A percentile compares a stretch with the other conserved stretches of the same genome.
These are phyloP conservation scores for Halophytophthora polymorphica DNA, from an alignment of 352 stramenopile genomes.

Conservation along the genomic window DNA sequence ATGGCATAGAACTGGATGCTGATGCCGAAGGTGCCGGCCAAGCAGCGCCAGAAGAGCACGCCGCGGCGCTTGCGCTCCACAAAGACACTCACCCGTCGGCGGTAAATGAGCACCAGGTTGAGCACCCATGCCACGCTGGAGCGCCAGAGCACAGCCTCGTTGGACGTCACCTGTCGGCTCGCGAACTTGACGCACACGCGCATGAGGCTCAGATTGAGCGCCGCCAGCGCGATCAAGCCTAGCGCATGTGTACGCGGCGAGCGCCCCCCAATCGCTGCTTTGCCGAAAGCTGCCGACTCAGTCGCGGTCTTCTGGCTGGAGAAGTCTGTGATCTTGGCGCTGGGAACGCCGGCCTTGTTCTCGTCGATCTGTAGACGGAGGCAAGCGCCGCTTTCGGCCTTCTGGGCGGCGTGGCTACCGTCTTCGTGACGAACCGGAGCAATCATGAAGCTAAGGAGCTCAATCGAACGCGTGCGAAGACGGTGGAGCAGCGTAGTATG, in stretches of 20 bases:
- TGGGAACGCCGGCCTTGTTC: too few species aligned
- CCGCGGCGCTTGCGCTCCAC: constrained; percentile 20
- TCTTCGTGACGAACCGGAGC: too few species aligned
- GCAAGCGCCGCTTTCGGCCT: too few species aligned
- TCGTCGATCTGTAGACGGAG: too few species aligned
- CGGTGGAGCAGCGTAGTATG: too few species aligned
- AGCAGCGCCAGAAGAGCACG: constrained; percentile 39
- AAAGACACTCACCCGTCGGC: constrained; percentile 11
- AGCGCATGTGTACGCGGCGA: constrained; percentile 26
- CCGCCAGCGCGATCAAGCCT: constrained; percentile 40
- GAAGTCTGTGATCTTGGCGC: too few species aligned
- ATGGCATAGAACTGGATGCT: constrained; percentile 69
- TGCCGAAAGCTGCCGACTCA: too few species aligned
- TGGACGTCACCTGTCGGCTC: constrained; percentile 36
- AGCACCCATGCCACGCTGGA: constrained; percentile 41
- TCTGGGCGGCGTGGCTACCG: too few species aligned
- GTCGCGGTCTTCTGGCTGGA: too few species aligned
- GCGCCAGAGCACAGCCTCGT: constrained; percentile 62
- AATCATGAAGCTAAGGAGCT: too few species aligned
- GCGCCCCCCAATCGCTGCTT: constrained; percentile 3
- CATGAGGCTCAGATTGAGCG: constrained; percentile 58
- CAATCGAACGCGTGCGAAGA: too few species aligned
- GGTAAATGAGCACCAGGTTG: constrained; percentile 37
- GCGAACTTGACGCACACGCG: constrained; percentile 54
- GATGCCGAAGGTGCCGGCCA: constrained; percentile 54